Evolutionary conservation across 805 yeast species (phyloP).

Genomic region (Brettanomyces naardenensis): DNA sequence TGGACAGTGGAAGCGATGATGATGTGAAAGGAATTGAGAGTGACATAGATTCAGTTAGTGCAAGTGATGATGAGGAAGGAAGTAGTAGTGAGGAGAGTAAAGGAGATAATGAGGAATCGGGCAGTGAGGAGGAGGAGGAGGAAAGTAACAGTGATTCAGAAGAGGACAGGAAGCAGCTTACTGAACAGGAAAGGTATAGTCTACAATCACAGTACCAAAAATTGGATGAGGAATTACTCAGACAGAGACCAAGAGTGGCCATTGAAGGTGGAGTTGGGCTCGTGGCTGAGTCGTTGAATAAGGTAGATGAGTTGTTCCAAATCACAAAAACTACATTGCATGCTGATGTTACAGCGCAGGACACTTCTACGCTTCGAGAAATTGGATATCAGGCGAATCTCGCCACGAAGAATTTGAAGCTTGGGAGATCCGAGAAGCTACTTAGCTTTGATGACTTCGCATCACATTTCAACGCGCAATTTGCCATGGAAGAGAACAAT

Average conservation of each 20-base stretch:
- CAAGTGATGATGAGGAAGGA: neutral
- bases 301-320: slow-evolving; percentile 40
- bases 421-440: slow-evolving; percentile 48
- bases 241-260: slow-evolving; percentile 42
- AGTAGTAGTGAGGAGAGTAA: neutral
- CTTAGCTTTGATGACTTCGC: slow-evolving; percentile 42
- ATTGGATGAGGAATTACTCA: slow-evolving; percentile 15
- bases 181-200: slow-evolving; percentile 20
- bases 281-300: slow-evolving; percentile 36
- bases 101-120: neutral
- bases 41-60: slow-evolving; percentile 1
- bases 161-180: slow-evolving; percentile 8
- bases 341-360: slow-evolving; percentile 45
- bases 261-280: slow-evolving; percentile 49
- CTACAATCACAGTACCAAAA: slow-evolving; percentile 20
- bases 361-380: slow-evolving; percentile 54
- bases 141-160: slow-evolving; percentile 9
- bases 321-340: slow-evolving; percentile 29
- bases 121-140: slow-evolving; percentile 6
- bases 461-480: slow-evolving; percentile 29
- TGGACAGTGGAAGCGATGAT: neutral
- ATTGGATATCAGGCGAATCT: slow-evolving; percentile 56
- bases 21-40: slow-evolving; percentile 7
- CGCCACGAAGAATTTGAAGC: slow-evolving; percentile 52
- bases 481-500: slow-evolving; percentile 15